Base-by-base conservation (phyloP, 495 filamentous ascomycete species). In the Hyaloscypha hepaticicola region DNA sequence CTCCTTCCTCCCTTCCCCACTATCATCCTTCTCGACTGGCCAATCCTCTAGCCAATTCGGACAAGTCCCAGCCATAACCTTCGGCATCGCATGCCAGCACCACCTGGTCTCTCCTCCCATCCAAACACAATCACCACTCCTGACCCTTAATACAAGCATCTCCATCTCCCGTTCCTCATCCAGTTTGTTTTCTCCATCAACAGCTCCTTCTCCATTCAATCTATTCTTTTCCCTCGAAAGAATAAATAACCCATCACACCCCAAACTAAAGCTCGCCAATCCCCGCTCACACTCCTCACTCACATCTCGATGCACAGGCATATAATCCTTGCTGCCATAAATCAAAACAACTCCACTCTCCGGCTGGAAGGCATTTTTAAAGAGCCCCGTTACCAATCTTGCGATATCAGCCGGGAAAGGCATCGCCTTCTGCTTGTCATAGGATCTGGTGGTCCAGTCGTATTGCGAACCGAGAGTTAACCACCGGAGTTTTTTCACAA, bases 11-110 rank as follows among this genome's bases (percentile, higher is more conserved):
- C 41, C 48, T 21, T 38, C 38, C 76, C 76, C 49, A 12, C 34
- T 48, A 4, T 16, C 38, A 45, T 45, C 19, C 33, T 27, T 33
- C 14, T 49, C 60, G 31, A 56, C 55, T n/a, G 93, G 95, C 93
- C 93, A 97, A 48, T 90, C 78, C 60, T 80, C 78, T 63, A 98
- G 71, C 79, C 84, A 90, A 1, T 75, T 76, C 0, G 93, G 93
- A 77, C 92, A 97, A 1, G 89, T 96, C 21, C 78, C 83, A 22
- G 83, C 82, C 48, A 96, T 66, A 31, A 96, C 84, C 70, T 90
- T 92, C 9, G 94, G 93, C 24, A 97, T 93, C 7, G 90, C 92
- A 79, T 97, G 93, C 95, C 93, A 97, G 14, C 92, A 93, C 76
- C 91, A 93, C 58, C 93, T 77, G 11, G 90, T 87, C 61, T 84